Evolutionary conservation across 148 eudicot genomes (phyloP), one percentile per base, ranked within the genome.

Genomic region (Arctostaphylos glauca): DNA sequence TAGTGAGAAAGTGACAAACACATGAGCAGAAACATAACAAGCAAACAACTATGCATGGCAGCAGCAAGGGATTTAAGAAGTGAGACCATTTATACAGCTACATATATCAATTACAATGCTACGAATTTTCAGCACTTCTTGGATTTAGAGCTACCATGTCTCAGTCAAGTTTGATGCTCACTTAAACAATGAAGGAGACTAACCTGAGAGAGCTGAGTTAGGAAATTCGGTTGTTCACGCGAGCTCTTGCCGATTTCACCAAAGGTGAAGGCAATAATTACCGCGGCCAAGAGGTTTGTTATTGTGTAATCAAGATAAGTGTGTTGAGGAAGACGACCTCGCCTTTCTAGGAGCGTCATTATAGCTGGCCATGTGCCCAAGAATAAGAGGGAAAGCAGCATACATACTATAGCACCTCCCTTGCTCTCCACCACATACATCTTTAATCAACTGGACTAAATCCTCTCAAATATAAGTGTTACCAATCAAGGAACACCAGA

Each of bases 251-350:
- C 98, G 9, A 94, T 87, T 86, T 94, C 91, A 64, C 98, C 98
- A 49, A 96, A 93, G 38, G 98, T 94, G 31, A 94, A 90, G 23
- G 98, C 98, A 60, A 96, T 94, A 7, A 93, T 81, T 0, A 93
- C 83, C n/a, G 94, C 94, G 79, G 95, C 94, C 84, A 91, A 84
- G 81, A 94, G 90, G 87, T 94, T 94, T 0, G 98, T 92, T 53
- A 94, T 84, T 5, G 98, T 86, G 84, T 92, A 94, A 84, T 94
- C 98, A 68, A 94, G 93, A 72, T 94, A 94, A 71, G 94, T 92
- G 76, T 94, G 98, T 70, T 94, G 98, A 81, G 98, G 96, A 80
- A 94, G 94, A 49, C 98, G 95, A 12, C 95, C 95, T 58, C 94
- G 90, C 41, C 93, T 88, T 83, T 93, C 94, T 52, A 93, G 89